Evolutionary conservation across 768 basidiomycete species (phyloP), one percentile per base, ranked within the genome.

Genomic region (Lentinula edodes): DNA sequence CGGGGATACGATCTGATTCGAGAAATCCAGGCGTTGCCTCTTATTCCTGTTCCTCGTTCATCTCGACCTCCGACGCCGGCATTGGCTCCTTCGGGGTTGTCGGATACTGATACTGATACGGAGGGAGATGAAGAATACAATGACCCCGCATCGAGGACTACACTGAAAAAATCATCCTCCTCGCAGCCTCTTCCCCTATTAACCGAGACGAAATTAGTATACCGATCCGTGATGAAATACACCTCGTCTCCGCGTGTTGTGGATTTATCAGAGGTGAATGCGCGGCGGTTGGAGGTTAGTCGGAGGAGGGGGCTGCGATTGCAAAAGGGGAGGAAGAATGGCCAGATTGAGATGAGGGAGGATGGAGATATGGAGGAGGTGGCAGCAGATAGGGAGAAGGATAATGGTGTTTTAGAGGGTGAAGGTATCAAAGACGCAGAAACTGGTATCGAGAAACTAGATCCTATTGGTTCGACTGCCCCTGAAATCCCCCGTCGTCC

Each of bases 1-100:
- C 95, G 91, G 70, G 93, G 94, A 2, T 91, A 93, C 72, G 93
- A 95, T 67, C 82, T 98, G 0, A 84, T 98, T 62, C 81, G 83
- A 56, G 91, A 93, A 66, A 87, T 98, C 60, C 84, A 89, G 64
- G 69, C 85, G 6, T 79, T 98, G 0, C 90, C 90, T 16, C 77
- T 78, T 0, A 83, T 92, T n/a, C 76, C 81, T 4, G 77, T 77
- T 53, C 79, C 80, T 42, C 32, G 35, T 5, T 4, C 3, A 39
- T 10, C 62, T 78, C 62, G 85, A 51, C 64, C 77, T 10, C 80
- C 84, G 5, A 89, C 90, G 1, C 90, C 90, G 1, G 84, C 88
- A 0, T 76, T 89, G 28, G 83, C 84, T 41, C 78, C 88, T 0
- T 90, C 89, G 15, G 78, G 79, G 1, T 68, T 78, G 13, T 89